Evolutionary conservation across 2,329 filamentous ascomycete species (phyloP).

Genomic region (Zasmidium citrigriseum): DNA sequence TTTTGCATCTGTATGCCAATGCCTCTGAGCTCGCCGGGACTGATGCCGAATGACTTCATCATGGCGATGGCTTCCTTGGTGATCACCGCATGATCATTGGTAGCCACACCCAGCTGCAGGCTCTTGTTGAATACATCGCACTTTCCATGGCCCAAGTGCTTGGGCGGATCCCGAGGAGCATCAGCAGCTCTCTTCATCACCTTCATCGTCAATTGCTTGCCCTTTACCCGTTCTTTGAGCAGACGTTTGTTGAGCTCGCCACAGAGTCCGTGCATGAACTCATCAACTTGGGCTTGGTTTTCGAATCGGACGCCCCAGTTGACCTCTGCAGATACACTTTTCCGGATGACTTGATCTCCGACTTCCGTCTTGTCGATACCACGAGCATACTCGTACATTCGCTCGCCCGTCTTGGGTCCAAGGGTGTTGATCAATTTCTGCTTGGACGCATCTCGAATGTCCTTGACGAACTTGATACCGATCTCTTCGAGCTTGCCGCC

Average conservation of each 20-base stretch:
- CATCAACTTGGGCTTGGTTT: constrained; percentile 87
- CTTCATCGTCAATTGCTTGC: constrained; percentile 87
- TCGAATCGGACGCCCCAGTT: constrained; percentile 98
- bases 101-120: constrained; percentile 77
- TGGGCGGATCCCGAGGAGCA: constrained; percentile 86
- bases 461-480: constrained; percentile 77
- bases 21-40: constrained; percentile 88
- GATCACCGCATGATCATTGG: constrained; percentile 70
- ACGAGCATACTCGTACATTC: constrained; percentile 83
- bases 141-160: constrained; percentile 91
- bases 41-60: constrained; percentile 77
- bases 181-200: constrained; percentile 86
- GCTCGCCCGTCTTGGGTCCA: constrained; percentile 90
- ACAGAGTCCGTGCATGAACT: constrained; percentile 83
- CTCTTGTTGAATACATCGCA: constrained; percentile 96
- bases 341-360: constrained; percentile 79
- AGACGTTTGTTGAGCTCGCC: constrained; percentile 81
- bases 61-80: constrained; percentile 84
- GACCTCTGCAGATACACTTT: constrained; percentile 95
- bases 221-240: constrained; percentile 80
- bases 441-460: constrained; percentile 74
- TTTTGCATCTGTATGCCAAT: constrained; percentile 93
- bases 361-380: constrained; percentile 86
- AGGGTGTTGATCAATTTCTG: constrained; percentile 73
- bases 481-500: constrained; percentile 85